Conservation (phyloP, 768 basidiomycete species). For the Rhodotorula babjevae region DNA sequence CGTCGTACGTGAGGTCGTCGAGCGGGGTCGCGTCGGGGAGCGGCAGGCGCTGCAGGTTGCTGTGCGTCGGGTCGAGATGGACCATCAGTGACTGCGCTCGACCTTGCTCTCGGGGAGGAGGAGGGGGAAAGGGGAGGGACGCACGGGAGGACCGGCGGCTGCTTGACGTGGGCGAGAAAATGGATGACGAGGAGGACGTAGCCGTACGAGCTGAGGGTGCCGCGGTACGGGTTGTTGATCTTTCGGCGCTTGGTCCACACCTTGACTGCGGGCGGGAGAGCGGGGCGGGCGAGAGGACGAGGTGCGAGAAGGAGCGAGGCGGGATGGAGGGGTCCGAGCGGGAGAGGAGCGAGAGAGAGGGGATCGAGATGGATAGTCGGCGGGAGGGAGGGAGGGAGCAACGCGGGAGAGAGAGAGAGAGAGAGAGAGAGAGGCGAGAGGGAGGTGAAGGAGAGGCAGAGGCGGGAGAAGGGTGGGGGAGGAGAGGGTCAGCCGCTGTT, state of each 20-base stretch:
- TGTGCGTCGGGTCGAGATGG: background rate
- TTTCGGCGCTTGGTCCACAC: slow-evolving; percentile 98
- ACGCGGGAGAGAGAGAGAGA: no score
- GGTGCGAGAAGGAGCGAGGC: no score
- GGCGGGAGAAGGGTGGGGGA: no score
- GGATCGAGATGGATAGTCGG: no score
- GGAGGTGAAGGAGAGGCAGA: no score
- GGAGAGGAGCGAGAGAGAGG: no score
- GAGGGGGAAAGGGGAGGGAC: slow-evolving; percentile 1
- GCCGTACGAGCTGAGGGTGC: slow-evolving; percentile 93
- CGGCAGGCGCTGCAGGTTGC: slow-evolving; percentile 36
- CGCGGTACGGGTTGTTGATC: slow-evolving; percentile 97
- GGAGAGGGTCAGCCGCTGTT: no score
- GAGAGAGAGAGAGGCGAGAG: no score
- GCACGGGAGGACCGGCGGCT: slow-evolving; percentile 81
- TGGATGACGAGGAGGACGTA: slow-evolving; percentile 97
- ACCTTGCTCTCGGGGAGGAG: no score
- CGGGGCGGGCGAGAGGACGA: no score
- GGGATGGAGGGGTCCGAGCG: no score
- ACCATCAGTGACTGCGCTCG: slow-evolving; percentile 9
- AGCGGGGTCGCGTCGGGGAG: slow-evolving; percentile 47
- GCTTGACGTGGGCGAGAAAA: slow-evolving; percentile 95
- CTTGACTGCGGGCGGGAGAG: slow-evolving; percentile 66
- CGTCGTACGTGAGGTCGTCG: slow-evolving; percentile 76
- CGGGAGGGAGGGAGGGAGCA: no score